These are phyloP conservation scores for Fusarium nurragi DNA, from an alignment of 2,329 filamentous ascomycete species.

Conservation along the genomic window DNA sequence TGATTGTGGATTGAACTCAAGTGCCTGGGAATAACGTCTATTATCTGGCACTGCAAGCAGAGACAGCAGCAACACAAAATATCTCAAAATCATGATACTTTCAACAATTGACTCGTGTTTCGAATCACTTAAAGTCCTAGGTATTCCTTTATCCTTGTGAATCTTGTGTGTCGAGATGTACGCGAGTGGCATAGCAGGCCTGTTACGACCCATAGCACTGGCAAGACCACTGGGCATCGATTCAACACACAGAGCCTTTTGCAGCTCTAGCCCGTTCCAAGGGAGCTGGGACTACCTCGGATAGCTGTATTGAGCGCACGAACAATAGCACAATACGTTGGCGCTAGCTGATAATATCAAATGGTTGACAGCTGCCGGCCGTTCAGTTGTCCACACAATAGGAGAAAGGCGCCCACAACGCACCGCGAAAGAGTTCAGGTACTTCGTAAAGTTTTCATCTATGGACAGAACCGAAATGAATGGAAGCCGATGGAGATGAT, in stretches of 20 bases:
- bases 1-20: no score
- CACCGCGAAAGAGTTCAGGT: constrained; percentile 7
- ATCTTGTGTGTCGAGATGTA: not conserved
- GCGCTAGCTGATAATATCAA: constrained; percentile 22
- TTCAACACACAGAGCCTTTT: not conserved
- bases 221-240: not conserved
- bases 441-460: not conserved
- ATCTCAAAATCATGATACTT: not conserved
- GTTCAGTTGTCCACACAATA: not conserved
- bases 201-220: not conserved
- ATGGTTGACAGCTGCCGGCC: constrained; percentile 1
- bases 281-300: not conserved
- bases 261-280: not conserved
- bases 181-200: not conserved
- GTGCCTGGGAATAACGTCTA: no score
- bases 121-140: not conserved
- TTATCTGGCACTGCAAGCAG: not conserved
- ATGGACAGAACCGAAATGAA: not conserved
- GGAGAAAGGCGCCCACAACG: not conserved
- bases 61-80: not conserved
- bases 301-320: not conserved
- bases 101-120: no score
- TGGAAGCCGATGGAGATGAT: not conserved
- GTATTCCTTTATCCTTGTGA: no score
- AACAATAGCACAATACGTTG: not conserved